Evolutionary conservation across 345 rosid genomes (phyloP), one percentile per base, ranked within the genome.

Genomic region (Linum usitatissimum): DNA sequence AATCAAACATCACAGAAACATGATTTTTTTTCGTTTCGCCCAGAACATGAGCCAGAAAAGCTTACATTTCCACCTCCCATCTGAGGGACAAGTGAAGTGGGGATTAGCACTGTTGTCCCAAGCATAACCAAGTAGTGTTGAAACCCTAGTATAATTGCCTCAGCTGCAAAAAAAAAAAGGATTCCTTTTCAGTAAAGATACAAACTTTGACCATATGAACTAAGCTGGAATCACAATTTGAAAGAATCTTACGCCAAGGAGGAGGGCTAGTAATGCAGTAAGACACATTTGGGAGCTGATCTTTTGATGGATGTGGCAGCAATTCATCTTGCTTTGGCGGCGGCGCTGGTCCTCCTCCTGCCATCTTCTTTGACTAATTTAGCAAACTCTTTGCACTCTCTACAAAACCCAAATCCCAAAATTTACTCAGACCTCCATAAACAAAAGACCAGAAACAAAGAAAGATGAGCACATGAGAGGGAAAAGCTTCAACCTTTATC

Each of bases 101-200:
- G 94, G 39, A 93, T 90, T 42, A 93, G 79, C 70, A 93, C 99
- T 0, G 86, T 84, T 48, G 99, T 93, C 49, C 99, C 97, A 62
- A 93, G 91, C 99, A 93, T 90, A 74, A 93, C 97, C 64, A 90
- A 72, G 79, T 90, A 93, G 68, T 93, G 97, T 61, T 93, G 99
- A 78, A 93, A 93, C 5, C 97, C 99, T 36, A 93, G 79, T 21
- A 93, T 82, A 61, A 93, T 79, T 30, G 99, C 96, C 75, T 93
- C 99, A 40, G 99, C 99, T 93, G 85, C 79, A 71, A 60, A 19
- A 57, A 71, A 60, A 19, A 57, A 38, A 18, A 8, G 75, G 61
- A 66, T 66, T 76, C 53, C 40, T 7, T 15, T 45, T 45, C 51
- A 8, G 51, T 45, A 45, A 45, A 15, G 14, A 45, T 12, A 45